Conservation (phyloP, 208 protist genomes). For the Leptomonas seymouri region DNA sequence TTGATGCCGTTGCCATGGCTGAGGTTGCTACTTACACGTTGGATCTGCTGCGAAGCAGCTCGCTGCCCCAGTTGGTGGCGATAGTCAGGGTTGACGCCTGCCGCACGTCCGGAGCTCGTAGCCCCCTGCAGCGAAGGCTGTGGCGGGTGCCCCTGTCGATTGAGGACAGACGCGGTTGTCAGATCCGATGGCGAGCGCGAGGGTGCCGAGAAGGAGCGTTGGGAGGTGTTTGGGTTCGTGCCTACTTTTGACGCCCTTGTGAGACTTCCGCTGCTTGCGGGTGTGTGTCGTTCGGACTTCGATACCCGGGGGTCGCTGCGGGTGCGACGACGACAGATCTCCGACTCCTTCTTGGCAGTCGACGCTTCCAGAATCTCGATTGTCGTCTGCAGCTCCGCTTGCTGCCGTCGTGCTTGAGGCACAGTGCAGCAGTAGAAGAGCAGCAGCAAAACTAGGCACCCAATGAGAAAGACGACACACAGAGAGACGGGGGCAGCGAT, state of each 20-base stretch:
- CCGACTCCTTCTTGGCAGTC: slow-evolving; percentile 11
- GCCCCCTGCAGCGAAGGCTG: background rate
- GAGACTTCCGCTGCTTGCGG: slow-evolving; percentile 1
- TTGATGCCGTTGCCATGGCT: slow-evolving; percentile 2
- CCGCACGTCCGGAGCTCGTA: background rate
- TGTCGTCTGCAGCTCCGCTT: slow-evolving; percentile 10
- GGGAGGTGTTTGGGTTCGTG: slow-evolving; percentile 5
- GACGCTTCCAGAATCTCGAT: slow-evolving; percentile 8
- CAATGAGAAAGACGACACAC: slow-evolving; percentile 13
- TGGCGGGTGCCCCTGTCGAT: slow-evolving; percentile 1
- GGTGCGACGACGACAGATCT: slow-evolving; percentile 11
- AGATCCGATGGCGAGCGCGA: background rate
- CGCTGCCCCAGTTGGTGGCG: background rate
- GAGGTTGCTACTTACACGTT: background rate
- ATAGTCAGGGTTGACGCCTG: background rate
- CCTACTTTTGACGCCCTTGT: background rate
- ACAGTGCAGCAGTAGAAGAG: slow-evolving; percentile 21
- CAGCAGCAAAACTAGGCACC: slow-evolving; percentile 24
- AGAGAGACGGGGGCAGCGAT: slow-evolving; percentile 26
- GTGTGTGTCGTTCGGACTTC: background rate
- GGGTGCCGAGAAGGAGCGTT: background rate
- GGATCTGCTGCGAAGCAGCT: background rate
- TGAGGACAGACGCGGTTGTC: background rate
- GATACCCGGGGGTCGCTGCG: background rate
- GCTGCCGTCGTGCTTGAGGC: background rate